Percentiles rank a stretch among this genome's conserved stretches.
Conservation (phyloP, 805 yeast species). For the Tetrapisispora taiwanensis region DNA sequence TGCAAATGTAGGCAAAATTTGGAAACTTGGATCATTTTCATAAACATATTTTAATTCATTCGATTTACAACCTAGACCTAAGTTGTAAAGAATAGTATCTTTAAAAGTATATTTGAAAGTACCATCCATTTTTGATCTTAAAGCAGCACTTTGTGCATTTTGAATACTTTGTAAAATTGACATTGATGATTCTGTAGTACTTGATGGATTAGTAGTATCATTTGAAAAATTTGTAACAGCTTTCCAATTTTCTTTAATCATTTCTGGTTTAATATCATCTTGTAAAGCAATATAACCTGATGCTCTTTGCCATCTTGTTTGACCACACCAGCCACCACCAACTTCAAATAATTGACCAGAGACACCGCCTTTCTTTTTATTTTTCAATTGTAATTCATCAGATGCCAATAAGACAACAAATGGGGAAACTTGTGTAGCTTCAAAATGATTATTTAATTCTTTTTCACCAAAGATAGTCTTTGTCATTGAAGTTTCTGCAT, state of each 20-base stretch:
- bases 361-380: constrained; percentile 28
- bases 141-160: constrained; percentile 28
- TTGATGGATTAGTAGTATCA: constrained; percentile 37
- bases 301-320: constrained; percentile 91
- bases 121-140: constrained; percentile 25
- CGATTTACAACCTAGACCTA: constrained; percentile 80
- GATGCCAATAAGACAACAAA: constrained; percentile 70
- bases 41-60: constrained; percentile 68
- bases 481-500: constrained; percentile 97
- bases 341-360: constrained; percentile 82
- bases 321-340: constrained; percentile 96
- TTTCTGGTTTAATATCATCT: constrained; percentile 47
- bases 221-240: constrained; percentile 57
- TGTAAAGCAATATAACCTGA: constrained; percentile 62
- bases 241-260: constrained; percentile 55
- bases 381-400: constrained; percentile 44
- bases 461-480: constrained; percentile 69
- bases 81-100: constrained; percentile 73
- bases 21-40: constrained; percentile 69
- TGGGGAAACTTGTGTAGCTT: constrained; percentile 87
- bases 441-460: constrained; percentile 65
- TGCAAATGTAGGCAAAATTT: constrained; percentile 81
- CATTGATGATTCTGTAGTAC: constrained; percentile 70
- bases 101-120: constrained; percentile 51
- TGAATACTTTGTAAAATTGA: constrained; percentile 59